Conservation (phyloP, 2,329 filamentous ascomycete species). For the Diplodia seriata region DNA sequence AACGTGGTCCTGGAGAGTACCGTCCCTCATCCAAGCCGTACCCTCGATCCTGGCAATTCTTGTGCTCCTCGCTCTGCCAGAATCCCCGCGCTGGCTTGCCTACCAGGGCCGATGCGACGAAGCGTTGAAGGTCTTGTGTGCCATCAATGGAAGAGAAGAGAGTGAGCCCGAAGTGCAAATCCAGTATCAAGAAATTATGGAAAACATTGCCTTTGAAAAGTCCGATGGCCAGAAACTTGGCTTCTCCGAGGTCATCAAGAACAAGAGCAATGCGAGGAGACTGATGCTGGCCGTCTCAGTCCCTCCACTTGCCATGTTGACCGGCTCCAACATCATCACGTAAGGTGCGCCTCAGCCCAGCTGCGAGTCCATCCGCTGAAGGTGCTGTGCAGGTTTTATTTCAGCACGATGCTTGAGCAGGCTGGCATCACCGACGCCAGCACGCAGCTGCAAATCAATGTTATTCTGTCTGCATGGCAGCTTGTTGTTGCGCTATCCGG, state of each 20-base stretch:
- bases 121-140: not conserved
- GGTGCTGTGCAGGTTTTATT: slow-evolving; percentile 39
- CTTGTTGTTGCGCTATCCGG: slow-evolving; percentile 33
- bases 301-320: slow-evolving; percentile 44
- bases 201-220: slow-evolving; percentile 56
- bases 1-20: slow-evolving; percentile 51
- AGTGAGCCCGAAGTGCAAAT: slow-evolving; percentile 44
- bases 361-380: not conserved
- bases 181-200: slow-evolving; percentile 52
- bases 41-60: slow-evolving; percentile 53
- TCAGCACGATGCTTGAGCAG: slow-evolving; percentile 52
- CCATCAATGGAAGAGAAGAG: not conserved
- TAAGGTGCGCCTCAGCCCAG: slow-evolving; percentile 25
- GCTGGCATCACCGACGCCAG: slow-evolving; percentile 55
- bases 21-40: slow-evolving; percentile 56
- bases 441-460: slow-evolving; percentile 52
- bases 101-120: not conserved
- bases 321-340: slow-evolving; percentile 5
- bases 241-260: slow-evolving; percentile 35
- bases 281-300: slow-evolving; percentile 49
- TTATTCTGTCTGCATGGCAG: slow-evolving; percentile 34
- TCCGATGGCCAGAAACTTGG: slow-evolving; percentile 48
- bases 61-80: slow-evolving; percentile 39
- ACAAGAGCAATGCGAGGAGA: slow-evolving; percentile 46
- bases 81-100: not conserved